phyloP scores from a whole-genome alignment of 176 grass and related monocot genomes.

The Echinochloa phyllopogon region DNA sequence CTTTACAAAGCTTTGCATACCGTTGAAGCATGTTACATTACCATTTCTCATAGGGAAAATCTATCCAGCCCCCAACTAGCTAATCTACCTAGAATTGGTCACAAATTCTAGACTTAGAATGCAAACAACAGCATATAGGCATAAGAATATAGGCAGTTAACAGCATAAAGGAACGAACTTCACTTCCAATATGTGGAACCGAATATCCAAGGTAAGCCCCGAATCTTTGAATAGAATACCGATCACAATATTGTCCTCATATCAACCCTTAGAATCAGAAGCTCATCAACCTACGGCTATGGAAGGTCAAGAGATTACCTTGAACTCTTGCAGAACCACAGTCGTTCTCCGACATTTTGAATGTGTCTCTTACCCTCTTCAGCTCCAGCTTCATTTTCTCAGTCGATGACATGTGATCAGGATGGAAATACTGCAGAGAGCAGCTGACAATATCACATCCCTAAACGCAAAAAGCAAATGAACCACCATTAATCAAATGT shows the following conservation, averaged over 20 bases:
- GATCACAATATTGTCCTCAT: not conserved
- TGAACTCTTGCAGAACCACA: not conserved
- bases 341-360: not conserved
- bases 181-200: not conserved
- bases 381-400: conserved; percentile 11
- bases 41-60: too few species aligned
- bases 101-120: not conserved
- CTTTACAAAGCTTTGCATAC: not conserved
- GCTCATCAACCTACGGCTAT: not conserved
- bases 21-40: not conserved
- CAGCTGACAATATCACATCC: not conserved
- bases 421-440: conserved; percentile 8
- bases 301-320: not conserved
- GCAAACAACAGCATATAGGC: not conserved
- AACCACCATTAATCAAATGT: not conserved
- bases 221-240: not conserved
- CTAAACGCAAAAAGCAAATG: not conserved
- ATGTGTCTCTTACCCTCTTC: not conserved
- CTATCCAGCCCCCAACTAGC: not conserved
- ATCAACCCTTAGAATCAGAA: not conserved
- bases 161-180: not conserved
- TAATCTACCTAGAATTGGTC: not conserved
- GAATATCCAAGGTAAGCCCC: not conserved
- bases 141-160: not conserved
- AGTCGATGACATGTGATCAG: not conserved